Conservation (phyloP, 768 basidiomycete genomes). For the Lactarius sanguifluus region DNA sequence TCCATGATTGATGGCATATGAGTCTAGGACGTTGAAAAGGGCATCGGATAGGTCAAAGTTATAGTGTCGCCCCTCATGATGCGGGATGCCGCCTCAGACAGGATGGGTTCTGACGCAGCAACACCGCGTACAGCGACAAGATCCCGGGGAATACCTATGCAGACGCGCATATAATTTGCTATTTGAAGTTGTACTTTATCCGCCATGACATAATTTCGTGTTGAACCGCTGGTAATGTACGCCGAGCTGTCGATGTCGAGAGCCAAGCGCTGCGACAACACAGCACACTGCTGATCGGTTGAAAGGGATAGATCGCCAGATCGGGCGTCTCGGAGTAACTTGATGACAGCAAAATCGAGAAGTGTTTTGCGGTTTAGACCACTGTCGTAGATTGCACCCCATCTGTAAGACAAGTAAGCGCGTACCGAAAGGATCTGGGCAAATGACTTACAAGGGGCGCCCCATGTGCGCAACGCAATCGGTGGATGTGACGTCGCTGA, state of each 20-base stretch:
- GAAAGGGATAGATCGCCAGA: background rate
- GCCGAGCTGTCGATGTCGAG: background rate
- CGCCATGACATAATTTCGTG: background rate
- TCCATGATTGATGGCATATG: background rate
- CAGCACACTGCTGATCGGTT: background rate
- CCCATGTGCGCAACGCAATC: background rate
- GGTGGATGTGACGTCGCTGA: background rate
- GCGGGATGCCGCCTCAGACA: background rate
- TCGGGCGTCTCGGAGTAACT: background rate
- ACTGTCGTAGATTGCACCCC: background rate
- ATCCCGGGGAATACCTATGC: background rate
- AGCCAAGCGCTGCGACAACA: background rate
- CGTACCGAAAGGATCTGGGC: background rate
- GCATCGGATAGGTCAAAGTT: background rate
- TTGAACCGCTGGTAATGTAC: background rate
- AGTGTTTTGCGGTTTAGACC: background rate
- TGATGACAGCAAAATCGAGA: background rate
- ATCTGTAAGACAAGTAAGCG: background rate
- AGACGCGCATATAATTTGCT: background rate
- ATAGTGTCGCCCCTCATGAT: background rate
- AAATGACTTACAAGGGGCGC: background rate
- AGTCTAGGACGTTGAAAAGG: background rate
- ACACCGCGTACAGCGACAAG: background rate
- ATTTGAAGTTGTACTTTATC: background rate
- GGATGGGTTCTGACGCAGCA: constrained; percentile 3